Evolutionary conservation across 805 yeast species (phyloP).

Genomic region (Candida sphagnicola): DNA sequence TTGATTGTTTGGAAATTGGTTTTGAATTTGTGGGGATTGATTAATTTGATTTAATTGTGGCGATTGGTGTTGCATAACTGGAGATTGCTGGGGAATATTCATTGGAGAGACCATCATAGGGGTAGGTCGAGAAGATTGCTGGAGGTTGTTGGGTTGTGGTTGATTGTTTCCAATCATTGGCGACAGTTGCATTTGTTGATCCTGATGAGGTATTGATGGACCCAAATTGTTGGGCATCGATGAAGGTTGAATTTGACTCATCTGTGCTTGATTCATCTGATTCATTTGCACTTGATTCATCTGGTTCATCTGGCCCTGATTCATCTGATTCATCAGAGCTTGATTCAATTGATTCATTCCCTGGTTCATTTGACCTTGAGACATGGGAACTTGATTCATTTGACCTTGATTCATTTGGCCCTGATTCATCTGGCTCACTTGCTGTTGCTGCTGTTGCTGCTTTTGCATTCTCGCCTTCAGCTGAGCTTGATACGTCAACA

Average conservation of each 20-base stretch:
- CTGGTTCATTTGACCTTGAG: background rate
- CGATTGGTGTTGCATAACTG: background rate
- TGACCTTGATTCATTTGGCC: background rate
- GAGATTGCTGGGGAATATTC: slow-evolving; percentile 1
- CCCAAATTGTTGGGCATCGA: slow-evolving; percentile 8
- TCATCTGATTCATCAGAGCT: background rate
- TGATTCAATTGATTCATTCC: background rate
- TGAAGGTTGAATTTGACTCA: slow-evolving; percentile 3
- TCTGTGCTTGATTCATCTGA: slow-evolving; percentile 7
- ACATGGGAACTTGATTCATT: background rate
- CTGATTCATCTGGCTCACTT: background rate
- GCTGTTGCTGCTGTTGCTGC: slow-evolving; percentile 9
- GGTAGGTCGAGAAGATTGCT: slow-evolving; percentile 19
- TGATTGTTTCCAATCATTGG: slow-evolving; percentile 15
- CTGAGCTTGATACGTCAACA: slow-evolving; percentile 52
- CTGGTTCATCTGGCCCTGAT: slow-evolving; percentile 47
- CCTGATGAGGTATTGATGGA: slow-evolving; percentile 6
- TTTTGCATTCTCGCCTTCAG: slow-evolving; percentile 21
- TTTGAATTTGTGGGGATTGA: background rate
- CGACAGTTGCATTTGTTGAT: slow-evolving; percentile 18
- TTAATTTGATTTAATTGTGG: background rate
- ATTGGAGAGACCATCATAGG: background rate
- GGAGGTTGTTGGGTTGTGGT: slow-evolving; percentile 17
- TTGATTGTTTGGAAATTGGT: background rate
- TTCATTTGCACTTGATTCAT: slow-evolving; percentile 12